Evolutionary conservation across 2,329 filamentous ascomycete species (phyloP), one percentile per base, ranked within the genome.

Genomic region (Fusarium keratoplasticum): DNA sequence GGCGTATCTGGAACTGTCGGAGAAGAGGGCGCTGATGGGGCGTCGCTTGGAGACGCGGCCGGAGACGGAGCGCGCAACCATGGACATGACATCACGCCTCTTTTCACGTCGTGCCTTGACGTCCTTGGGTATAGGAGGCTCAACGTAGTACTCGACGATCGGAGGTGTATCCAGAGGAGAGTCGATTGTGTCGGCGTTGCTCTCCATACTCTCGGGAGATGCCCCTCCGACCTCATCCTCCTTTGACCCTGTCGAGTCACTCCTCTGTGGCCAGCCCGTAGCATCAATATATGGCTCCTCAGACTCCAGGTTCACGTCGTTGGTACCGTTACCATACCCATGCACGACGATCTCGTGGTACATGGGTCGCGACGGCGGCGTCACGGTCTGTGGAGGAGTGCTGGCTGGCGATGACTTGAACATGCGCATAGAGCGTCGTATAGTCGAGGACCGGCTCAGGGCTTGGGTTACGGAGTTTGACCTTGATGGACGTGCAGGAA

Each of bases 241-340:
- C 55, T 78, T 78, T 13, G 77, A 76, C n/a, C 76, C 77, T n/a
- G 74, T 78, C n/a, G 80, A 81, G 36, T 70, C 74, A 50, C 78
- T 79, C 20, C 76, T 68, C 29, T 62, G 72, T 2, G 76, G 74
- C 67, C 73, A 73, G 14, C 66, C 64, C 13, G 66, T n/a, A 9
- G 65, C 64, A 16, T 70, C 69, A 25, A 64, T 55, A 58, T 61
- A 50, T 6, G 29, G 22, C 14, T 54, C 55, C 0, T 73, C 64
- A 16, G 66, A 36, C 6, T 78, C 78, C 7, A 81, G 50, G 25
- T 71, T 80, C 5, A 84, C 83, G 2, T 80, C 74, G 38, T 87
- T 87, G 3, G 85, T 88, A 1, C 87, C 87, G 58, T 89, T 89
- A 11, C 88, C 88, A 67, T 90, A 89, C 1, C 87, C 87, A 6